Evolutionary conservation across 306 rosid genomes (phyloP), one percentile per base, ranked within the genome.

Genomic region (Luffa aegyptiaca): DNA sequence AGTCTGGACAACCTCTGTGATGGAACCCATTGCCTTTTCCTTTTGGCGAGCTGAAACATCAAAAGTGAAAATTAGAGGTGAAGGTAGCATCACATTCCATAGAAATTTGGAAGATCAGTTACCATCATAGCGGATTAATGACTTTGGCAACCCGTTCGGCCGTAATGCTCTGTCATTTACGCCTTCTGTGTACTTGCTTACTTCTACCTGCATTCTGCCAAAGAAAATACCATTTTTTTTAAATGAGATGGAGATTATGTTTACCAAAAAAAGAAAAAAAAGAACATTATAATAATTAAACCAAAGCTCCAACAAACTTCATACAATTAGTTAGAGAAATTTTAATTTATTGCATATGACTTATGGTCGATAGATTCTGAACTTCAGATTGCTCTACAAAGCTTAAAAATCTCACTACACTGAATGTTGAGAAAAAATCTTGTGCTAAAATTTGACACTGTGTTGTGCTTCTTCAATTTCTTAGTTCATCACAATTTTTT

Each of bases 151-250:
- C 65, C 99, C 99, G 76, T 95, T 95, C 62, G 99, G 98, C 81
- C 99, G 88, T 59, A 95, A 79, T 35, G 63, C 94, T 87, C 86
- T 90, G 35, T 91, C 97, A 80, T 81, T 86, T 80, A 91, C 82
- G 35, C 99, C 99, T 89, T 95, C 99, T 51, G 99, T 93, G 92
- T 85, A 90, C 85, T 93, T 95, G 94, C 97, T 95, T 78, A 95
- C 98, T 86, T 95, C 98, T 81, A 95, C 98, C 91, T 95, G 99
- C 99, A 95, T 95, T 90, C 99, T 95, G 96, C 71, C 78, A 77
- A 73, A 75, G 73, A 49, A 65, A 79, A 48, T 37, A 35, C 48
- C 57, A 21, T 26, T 46, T 26, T 41, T 36, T 76, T 76, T n/a
- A 76, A 53, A 21, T 18, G 59, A 37, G 62, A 55, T 56, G 45